Conservation (phyloP, 495 filamentous ascomycete genomes). For the Pyrenula aspistea region DNA sequence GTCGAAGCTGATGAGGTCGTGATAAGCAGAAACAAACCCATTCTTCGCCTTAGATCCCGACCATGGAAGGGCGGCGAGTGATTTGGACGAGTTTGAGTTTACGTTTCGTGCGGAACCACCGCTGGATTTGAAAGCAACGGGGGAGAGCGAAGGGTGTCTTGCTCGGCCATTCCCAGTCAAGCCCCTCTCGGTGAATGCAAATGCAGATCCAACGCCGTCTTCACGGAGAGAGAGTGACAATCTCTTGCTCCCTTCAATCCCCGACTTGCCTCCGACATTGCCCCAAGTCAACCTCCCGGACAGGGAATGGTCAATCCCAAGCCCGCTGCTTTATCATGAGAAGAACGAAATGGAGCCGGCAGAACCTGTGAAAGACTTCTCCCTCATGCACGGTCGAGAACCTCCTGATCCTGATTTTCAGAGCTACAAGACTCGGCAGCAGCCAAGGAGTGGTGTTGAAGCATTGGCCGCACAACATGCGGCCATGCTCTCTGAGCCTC, state of each 20-base stretch:
- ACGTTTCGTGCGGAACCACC: not conserved
- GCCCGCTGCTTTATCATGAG: not conserved
- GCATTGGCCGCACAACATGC: no score
- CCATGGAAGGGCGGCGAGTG: not conserved
- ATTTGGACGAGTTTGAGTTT: not conserved
- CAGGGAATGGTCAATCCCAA: not conserved
- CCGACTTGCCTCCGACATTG: slow-evolving; percentile 2
- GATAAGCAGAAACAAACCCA: not conserved
- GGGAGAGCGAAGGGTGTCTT: no score
- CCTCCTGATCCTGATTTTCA: not conserved
- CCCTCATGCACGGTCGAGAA: not conserved
- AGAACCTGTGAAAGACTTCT: not conserved
- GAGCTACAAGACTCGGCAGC: not conserved
- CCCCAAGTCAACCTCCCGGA: not conserved
- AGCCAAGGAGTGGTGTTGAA: not conserved
- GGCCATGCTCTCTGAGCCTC: no score
- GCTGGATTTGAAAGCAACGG: no score
- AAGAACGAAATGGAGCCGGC: not conserved
- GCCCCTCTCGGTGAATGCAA: no score
- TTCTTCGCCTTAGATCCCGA: not conserved
- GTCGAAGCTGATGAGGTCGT: not conserved
- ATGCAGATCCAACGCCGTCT: no score
- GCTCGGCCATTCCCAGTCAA: no score
- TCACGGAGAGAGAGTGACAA: no score
- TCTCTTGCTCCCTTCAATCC: slow-evolving; percentile 1